Evolutionary conservation across 305 asterid genomes (phyloP), one percentile per base, ranked within the genome.

Genomic region (Fraxinus dipetala): DNA sequence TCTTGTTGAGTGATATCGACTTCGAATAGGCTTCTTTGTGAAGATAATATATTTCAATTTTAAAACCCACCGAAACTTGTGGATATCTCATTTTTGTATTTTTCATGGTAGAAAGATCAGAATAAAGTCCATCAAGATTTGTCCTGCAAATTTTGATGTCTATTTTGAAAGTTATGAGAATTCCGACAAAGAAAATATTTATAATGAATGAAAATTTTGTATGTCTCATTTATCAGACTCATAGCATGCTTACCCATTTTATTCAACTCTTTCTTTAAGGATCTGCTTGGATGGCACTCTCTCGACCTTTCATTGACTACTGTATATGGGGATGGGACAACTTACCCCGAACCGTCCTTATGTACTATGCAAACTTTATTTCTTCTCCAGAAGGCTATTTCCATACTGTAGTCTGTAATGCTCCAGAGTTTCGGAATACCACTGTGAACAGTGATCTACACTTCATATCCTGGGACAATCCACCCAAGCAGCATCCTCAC

Each of bases 251-350:
- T 69, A 30, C 75, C 30, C 40, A 5, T 30, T 72, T 78, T 35
- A 36, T 81, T 81, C 51, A 89, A 79, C 67, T 75, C 72, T 75
- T 43, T 75, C 38, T 84, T 72, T 36, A 91, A 96, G 99, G 99
- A 83, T 96, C 99, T 13, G 99, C 99, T 36, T 96, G 99, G 99
- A 91, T 96, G 99, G 97, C 86, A 11, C 97, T 96, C 40, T 96
- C 99, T 73, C 94, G 97, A 24, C 88, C 98, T 38, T 96, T 96
- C 83, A 73, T 96, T 6, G 99, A 96, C 87, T 96, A 92, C 90
- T 90, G 94, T 88, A 86, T 96, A 85, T 93, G 99, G 99, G 99
- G 99, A 79, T 96, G 98, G 98, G 97, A 94, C 86, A 96, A 96
- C 87, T 87, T 96, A 38, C 99, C 99, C 0, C 85, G 99, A 84